These are phyloP conservation scores for Fusarium chaquense DNA, from an alignment of 2,329 filamentous ascomycete species.

Conservation along the genomic window DNA sequence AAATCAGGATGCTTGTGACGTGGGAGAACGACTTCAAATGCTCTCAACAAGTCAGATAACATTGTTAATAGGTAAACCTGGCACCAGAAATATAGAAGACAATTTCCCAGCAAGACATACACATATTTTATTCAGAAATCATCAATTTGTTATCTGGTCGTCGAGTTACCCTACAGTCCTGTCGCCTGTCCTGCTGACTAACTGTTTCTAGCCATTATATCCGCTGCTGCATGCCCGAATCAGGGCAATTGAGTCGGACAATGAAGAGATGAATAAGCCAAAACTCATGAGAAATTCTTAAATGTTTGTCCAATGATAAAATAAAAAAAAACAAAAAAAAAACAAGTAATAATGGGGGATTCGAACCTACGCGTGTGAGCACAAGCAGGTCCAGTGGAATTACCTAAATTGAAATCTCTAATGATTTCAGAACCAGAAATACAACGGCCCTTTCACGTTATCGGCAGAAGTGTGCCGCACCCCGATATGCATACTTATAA, in stretches of 20 bases:
- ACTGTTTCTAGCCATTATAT: not conserved
- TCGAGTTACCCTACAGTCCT: not conserved
- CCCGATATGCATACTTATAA: too few relatives aligned
- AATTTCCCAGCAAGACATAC: not conserved
- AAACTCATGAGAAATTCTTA: too few relatives aligned
- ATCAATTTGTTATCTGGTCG: too few relatives aligned
- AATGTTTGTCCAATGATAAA: too few relatives aligned
- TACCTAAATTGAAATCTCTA: too few relatives aligned
- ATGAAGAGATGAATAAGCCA: not conserved
- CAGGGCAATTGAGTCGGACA: accelerated
- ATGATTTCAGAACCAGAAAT: too few relatives aligned
- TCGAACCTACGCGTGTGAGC: constrained; percentile 25
- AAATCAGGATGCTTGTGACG: accelerated
- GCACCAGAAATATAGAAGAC: not conserved
- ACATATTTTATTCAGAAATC: not conserved
- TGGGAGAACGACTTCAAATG: accelerated
- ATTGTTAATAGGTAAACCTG: accelerated
- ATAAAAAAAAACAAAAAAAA: not conserved
- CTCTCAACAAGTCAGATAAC: not conserved
- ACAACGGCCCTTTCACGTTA: too few relatives aligned
- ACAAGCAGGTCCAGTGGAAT: too few relatives aligned
- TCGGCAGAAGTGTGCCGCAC: too few relatives aligned
- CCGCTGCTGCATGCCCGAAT: too few relatives aligned
- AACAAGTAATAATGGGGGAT: constrained; percentile 22
- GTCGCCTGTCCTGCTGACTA: not conserved